Percentiles rank a stretch among this genome's conserved stretches.
Conservation (phyloP, 352 stramenopile genomes). For the Pythium aquatile region DNA sequence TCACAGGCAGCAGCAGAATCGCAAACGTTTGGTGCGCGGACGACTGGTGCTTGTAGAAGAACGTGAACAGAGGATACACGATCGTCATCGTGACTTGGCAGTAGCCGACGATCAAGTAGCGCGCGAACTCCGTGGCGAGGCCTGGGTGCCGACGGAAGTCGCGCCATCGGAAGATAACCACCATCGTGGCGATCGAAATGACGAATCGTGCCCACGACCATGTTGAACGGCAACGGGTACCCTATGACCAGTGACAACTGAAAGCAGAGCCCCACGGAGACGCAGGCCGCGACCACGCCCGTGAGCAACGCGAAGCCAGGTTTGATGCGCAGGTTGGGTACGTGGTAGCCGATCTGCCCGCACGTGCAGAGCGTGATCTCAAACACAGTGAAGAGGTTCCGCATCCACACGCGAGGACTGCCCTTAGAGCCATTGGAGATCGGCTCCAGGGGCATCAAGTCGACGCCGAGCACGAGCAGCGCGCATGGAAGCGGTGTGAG, state of each 20-base stretch:
- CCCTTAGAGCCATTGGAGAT: not conserved
- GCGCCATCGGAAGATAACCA: not conserved
- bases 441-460: constrained; percentile 13
- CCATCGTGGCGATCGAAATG: not conserved
- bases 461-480: constrained; percentile 5
- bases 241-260: not conserved
- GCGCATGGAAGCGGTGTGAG: constrained; percentile 14
- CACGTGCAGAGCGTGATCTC: not conserved
- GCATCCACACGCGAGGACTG: not conserved
- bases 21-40: constrained; percentile 12
- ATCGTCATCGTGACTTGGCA: constrained; percentile 21
- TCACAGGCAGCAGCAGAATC: constrained; percentile 28
- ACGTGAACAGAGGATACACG: constrained; percentile 23
- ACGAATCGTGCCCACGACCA: not conserved
- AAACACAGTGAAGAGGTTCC: not conserved
- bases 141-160: not conserved
- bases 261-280: not conserved
- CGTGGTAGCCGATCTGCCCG: not conserved
- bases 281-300: not conserved
- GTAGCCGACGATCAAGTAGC: constrained; percentile 10
- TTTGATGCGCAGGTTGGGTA: not conserved
- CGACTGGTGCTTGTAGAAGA: constrained; percentile 18
- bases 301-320: not conserved
- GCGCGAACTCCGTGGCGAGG: not conserved
- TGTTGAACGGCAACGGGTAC: constrained; percentile 19